Base-by-base conservation (phyloP, 164 flowering plant species). In the Saururus chinensis region DNA sequence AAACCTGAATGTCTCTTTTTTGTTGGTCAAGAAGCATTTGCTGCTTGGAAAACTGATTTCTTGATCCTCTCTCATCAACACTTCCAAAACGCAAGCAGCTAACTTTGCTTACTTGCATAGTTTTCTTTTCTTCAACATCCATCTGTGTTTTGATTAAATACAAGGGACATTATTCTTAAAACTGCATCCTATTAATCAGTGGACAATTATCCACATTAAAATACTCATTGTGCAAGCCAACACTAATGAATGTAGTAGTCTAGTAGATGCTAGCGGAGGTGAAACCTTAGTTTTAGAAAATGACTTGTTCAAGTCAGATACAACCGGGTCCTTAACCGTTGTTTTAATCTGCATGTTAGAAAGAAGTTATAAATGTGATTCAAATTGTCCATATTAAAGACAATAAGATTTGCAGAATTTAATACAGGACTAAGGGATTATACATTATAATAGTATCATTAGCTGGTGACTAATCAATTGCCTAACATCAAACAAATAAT, bases 1-100 rank as follows among this genome's bases (percentile, higher is more conserved):
- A 20, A 75, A 95, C 99, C 85, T 81, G 76, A 61, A 95, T 80
- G 64, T 89, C 78, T 63, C 64, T 73, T 53, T 86, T 82, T 70
- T 95, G 99, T 67, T 74, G 78, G 49, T 84, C 84, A 74, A 87
- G 78, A 45, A 85, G 76, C 70, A 61, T 51, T 61, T 77, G 71
- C 52, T 89, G 85, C 72, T 82, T 88, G 68, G 78, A 22, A 40
- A 60, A 53, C 57, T 49, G 75, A 13, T 49, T 65, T 69, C 79
- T 79, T 20, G 72, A 68, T 65, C 84, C 81, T 70, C 85, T 86
- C 54, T 79, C 81, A 11, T 45, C 26, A 41, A 67, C 20, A 9
- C 19, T 51, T 26, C 19, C 42, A 49, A 30, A 48, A 52, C 13
- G 21, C 20, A 24, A 30, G 37, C 37, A 30, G 37, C 37, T 30